Percentiles rank a stretch among this genome's conserved stretches.
These are phyloP conservation scores for Neurospora sp. DNA, from an alignment of 2,329 filamentous ascomycete species.

Conservation along the genomic window DNA sequence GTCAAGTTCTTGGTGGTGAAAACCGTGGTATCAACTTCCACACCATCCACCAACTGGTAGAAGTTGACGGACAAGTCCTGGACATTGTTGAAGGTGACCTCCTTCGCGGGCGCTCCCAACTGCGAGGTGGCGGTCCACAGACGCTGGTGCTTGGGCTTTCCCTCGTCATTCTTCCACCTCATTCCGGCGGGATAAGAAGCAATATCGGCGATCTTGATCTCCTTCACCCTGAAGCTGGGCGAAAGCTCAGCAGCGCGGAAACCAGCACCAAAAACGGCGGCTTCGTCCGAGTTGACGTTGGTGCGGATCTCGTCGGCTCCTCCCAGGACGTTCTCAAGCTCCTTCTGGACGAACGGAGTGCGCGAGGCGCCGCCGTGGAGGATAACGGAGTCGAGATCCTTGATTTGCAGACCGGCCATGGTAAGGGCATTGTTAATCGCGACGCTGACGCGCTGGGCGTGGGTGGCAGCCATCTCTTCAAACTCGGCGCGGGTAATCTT, in stretches of 20 bases:
- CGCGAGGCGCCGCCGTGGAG: slow-evolving; percentile 83
- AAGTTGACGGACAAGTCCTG: slow-evolving; percentile 74
- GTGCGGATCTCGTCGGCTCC: slow-evolving; percentile 70
- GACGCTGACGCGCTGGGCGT: slow-evolving; percentile 56
- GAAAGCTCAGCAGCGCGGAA: slow-evolving; percentile 90
- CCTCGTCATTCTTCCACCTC: slow-evolving; percentile 60
- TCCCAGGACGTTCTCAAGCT: slow-evolving; percentile 67
- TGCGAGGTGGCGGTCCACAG: slow-evolving; percentile 72
- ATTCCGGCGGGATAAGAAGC: slow-evolving; percentile 65
- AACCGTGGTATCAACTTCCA: slow-evolving; percentile 47
- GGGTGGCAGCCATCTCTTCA: slow-evolving; percentile 62
- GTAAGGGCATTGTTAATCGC: slow-evolving; percentile 68
- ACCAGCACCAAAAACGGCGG: slow-evolving; percentile 88
- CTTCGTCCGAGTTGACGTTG: slow-evolving; percentile 95
- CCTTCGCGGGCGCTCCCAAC: slow-evolving; percentile 66
- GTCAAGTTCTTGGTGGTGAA: slow-evolving; percentile 81
- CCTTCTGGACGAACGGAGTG: slow-evolving; percentile 88
- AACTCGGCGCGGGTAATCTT: slow-evolving; percentile 74
- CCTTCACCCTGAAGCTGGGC: slow-evolving; percentile 95
- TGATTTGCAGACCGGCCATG: slow-evolving; percentile 59
- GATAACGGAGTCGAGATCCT: slow-evolving; percentile 80
- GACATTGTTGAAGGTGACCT: slow-evolving; percentile 72
- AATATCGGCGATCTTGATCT: slow-evolving; percentile 75
- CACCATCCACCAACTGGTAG: slow-evolving; percentile 55
- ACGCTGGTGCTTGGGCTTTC: slow-evolving; percentile 66